Conservation (phyloP, 768 basidiomycete species). For the Boletus tylopilopsis region DNA sequence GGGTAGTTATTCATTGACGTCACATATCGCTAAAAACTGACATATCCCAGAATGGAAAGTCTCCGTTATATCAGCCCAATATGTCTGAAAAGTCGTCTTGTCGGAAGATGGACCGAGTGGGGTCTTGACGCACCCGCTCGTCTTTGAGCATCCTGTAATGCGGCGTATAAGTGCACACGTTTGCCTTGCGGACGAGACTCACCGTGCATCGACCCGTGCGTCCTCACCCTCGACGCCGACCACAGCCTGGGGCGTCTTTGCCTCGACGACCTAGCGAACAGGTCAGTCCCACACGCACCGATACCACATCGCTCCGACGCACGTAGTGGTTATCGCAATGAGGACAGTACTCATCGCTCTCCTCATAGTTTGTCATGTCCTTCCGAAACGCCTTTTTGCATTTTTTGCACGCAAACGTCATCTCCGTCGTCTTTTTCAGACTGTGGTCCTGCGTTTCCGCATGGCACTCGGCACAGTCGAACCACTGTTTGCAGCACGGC, state of each 20-base stretch:
- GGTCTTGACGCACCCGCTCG: conserved; percentile 62
- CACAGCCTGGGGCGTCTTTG: conserved; percentile 84
- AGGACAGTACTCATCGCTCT: conserved; percentile 97
- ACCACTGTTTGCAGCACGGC: conserved; percentile 98
- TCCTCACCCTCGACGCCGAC: conserved; percentile 91
- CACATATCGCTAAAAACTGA: conserved; percentile 7
- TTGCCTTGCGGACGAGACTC: conserved; percentile 20
- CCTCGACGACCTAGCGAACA: conserved; percentile 72
- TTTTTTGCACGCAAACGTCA: conserved; percentile 82
- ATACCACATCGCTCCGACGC: conserved; percentile 28
- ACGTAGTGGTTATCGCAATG: conserved; percentile 99
- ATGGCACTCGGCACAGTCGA: conserved; percentile 95
- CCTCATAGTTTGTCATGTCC: conserved; percentile 88
- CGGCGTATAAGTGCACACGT: neutral
- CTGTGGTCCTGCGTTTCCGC: conserved; percentile 75
- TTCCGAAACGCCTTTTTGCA: conserved; percentile 96
- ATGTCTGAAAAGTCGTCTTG: conserved; percentile 49
- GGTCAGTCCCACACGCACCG: neutral
- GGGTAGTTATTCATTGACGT: conserved; percentile 20
- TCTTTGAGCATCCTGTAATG: conserved; percentile 81
- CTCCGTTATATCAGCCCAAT: conserved; percentile 28
- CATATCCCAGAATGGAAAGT: conserved; percentile 15
- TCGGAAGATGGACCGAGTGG: conserved; percentile 46
- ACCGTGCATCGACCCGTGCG: conserved; percentile 83
- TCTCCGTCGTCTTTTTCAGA: conserved; percentile 75